A percentile compares a stretch with the other conserved stretches of the same genome.
Evolutionary conservation across 768 basidiomycete genomes (phyloP).

Genomic region (Auricularia sp.): DNA sequence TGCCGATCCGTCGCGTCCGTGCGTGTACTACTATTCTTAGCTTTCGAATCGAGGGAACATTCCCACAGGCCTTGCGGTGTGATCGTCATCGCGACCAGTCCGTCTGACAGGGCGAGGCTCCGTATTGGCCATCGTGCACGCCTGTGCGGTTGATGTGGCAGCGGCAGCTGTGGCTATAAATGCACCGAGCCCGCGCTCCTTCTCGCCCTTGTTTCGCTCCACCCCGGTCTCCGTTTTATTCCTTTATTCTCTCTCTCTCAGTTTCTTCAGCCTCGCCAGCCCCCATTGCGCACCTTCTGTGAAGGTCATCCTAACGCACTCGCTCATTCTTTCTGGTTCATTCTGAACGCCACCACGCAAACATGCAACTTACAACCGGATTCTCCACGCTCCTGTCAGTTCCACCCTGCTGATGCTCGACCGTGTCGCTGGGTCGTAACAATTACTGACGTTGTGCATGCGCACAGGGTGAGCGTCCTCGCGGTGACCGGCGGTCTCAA

Average conservation of each 20-base stretch:
- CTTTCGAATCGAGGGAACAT: not conserved
- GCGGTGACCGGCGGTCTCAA: constrained; percentile 14
- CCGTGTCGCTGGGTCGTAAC: constrained; percentile 35
- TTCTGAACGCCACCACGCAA: constrained; percentile 16
- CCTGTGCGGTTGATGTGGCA: no score
- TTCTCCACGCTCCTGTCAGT: constrained; percentile 3
- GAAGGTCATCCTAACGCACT: constrained; percentile 9
- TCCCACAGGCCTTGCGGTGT: not conserved
- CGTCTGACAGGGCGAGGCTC: not conserved
- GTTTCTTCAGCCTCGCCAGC: not conserved
- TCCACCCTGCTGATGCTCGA: constrained; percentile 15
- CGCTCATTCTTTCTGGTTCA: constrained; percentile 11
- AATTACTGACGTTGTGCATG: constrained; percentile 39
- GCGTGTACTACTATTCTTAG: not conserved
- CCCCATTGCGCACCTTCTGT: constrained; percentile 3
- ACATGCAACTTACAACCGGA: not conserved
- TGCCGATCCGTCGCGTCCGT: not conserved
- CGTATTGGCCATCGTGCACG: not conserved
- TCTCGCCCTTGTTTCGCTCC: constrained; percentile 20
- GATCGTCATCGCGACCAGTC: not conserved
- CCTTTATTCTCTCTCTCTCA: not conserved
- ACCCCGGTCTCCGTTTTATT: not conserved
- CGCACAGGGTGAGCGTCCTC: constrained; percentile 43
- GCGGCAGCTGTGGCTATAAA: not conserved
- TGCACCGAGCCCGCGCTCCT: constrained; percentile 26